These are phyloP conservation scores for Fusarium sp. DNA, from an alignment of 2,329 filamentous ascomycete genomes.

Conservation along the genomic window DNA sequence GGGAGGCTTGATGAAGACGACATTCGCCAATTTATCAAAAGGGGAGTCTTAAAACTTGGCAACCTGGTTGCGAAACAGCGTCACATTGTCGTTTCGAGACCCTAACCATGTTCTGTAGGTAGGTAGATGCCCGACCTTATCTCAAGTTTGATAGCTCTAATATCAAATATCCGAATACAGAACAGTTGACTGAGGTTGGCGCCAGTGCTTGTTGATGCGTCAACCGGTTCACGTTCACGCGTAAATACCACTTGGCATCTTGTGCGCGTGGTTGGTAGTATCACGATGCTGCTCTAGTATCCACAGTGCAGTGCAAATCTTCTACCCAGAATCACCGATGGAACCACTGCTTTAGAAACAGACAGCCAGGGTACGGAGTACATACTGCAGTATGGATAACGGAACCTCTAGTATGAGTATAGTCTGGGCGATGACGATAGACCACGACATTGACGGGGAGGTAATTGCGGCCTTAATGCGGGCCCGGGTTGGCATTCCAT, in stretches of 20 bases:
- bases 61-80: conserved; percentile 38
- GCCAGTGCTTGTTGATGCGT: conserved; percentile 38
- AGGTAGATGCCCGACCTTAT: conserved; percentile 1
- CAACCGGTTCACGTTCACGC: conserved; percentile 37
- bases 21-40: conserved; percentile 29
- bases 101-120: not conserved
- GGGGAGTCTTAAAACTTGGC: conserved; percentile 21
- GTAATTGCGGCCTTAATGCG: conserved; percentile 28
- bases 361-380: not conserved
- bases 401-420: conserved; percentile 19
- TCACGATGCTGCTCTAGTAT: conserved; percentile 25
- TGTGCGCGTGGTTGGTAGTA: conserved; percentile 14
- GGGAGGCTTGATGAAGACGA: conserved; percentile 23
- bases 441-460: conserved; percentile 1
- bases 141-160: conserved; percentile 7
- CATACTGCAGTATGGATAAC: not conserved
- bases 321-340: conserved; percentile 35
- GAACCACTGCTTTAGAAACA: conserved; percentile 14
- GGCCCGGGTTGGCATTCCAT: conserved; percentile 25
- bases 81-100: conserved; percentile 38
- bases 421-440: conserved; percentile 10
- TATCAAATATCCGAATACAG: conserved; percentile 17
- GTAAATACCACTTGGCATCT: conserved; percentile 9
- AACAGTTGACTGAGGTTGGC: conserved; percentile 11
- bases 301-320: conserved; percentile 29